Conservation (phyloP, 768 basidiomycete genomes). For the Heimioporus sp. region DNA sequence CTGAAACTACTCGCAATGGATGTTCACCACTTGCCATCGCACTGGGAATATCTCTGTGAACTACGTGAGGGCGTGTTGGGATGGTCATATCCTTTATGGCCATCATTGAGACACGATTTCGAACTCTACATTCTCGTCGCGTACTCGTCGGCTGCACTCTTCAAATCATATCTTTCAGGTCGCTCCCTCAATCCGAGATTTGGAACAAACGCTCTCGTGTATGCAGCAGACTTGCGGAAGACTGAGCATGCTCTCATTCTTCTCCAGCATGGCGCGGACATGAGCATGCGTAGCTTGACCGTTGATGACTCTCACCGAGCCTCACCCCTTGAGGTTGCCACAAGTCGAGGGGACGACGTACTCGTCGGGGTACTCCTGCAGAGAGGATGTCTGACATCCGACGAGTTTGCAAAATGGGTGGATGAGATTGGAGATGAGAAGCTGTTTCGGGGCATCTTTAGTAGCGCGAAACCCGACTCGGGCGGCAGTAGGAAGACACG, state of each 20-base stretch:
- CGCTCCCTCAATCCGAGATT: background rate
- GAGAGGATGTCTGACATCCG: background rate
- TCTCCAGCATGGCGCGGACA: background rate
- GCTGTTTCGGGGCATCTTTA: background rate
- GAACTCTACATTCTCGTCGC: background rate
- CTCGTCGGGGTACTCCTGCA: background rate
- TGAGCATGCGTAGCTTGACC: background rate
- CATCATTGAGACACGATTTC: background rate
- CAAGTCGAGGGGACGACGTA: background rate
- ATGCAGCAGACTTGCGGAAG: background rate
- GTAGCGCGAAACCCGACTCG: background rate
- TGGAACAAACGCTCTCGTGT: background rate
- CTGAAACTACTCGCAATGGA: background rate
- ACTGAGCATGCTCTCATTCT: background rate
- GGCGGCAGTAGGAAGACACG: background rate
- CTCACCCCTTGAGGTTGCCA: background rate
- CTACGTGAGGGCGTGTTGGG: no score
- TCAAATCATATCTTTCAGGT: background rate
- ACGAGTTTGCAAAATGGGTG: background rate
- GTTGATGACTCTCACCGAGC: background rate
- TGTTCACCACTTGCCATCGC: background rate
- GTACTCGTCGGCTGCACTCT: background rate
- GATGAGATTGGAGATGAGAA: background rate
- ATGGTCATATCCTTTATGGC: background rate
- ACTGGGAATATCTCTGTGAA: background rate